phyloP scores from a whole-genome alignment of 306 rosid species.

The Castanea sativa region DNA sequence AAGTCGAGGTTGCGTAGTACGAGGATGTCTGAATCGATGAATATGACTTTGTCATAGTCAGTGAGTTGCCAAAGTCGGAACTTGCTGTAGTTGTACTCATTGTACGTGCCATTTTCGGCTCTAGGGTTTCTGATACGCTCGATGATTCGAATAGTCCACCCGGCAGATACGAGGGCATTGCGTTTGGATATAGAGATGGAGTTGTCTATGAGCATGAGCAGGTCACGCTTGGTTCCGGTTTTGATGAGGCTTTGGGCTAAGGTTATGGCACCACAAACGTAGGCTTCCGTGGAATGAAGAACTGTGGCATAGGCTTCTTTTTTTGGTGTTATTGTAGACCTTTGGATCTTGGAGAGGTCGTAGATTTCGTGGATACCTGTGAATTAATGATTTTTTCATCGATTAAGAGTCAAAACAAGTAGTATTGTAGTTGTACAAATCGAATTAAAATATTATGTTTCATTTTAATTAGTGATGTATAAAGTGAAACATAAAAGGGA shows the following conservation, averaged over 20 bases:
- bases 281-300: constrained; percentile 69
- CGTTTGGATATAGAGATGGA: constrained; percentile 63
- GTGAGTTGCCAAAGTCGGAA: constrained; percentile 91
- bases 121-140: constrained; percentile 74
- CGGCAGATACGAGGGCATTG: constrained; percentile 46
- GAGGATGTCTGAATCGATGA: constrained; percentile 85
- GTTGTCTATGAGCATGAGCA: constrained; percentile 68
- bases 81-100: constrained; percentile 96
- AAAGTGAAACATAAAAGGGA: too few relatives aligned
- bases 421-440: too few relatives aligned
- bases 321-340: constrained; percentile 34
- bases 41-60: constrained; percentile 65
- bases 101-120: constrained; percentile 63
- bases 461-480: too few relatives aligned
- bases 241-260: constrained; percentile 72
- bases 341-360: constrained; percentile 54
- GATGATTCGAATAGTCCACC: constrained; percentile 73
- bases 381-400: background rate
- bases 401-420: too few relatives aligned
- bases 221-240: constrained; percentile 79
- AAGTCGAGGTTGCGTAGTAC: constrained; percentile 77
- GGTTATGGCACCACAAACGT: constrained; percentile 89
- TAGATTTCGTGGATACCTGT: constrained; percentile 72
- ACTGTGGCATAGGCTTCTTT: constrained; percentile 89
- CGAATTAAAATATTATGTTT: too few relatives aligned